phyloP scores from a whole-genome alignment of 345 rosid genomes.

The Pseudoturritis turrita region DNA sequence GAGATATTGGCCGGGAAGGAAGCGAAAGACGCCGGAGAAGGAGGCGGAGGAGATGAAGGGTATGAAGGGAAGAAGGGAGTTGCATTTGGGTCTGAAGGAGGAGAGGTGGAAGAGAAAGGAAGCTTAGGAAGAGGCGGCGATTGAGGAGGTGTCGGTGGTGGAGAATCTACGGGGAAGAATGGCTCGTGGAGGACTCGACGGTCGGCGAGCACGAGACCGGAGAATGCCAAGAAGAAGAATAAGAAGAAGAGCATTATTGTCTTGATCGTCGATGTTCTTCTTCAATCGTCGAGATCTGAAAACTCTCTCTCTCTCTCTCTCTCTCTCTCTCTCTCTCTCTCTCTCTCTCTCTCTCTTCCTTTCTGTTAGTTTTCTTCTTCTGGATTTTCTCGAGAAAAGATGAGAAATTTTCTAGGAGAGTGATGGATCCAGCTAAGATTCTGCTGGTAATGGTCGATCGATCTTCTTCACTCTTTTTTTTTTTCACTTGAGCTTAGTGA shows the following conservation, averaged over 20 bases:
- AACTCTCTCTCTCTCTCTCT: neutral
- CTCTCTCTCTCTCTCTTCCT: neutral
- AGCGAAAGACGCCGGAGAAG: constrained; percentile 58
- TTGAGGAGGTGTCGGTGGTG: constrained; percentile 48
- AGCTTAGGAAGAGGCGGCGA: constrained; percentile 43
- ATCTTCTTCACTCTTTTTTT: constrained; percentile 5
- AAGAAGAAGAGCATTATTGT: constrained; percentile 41
- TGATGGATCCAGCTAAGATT: constrained; percentile 78
- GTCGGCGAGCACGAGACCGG: neutral
- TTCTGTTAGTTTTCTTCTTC: neutral
- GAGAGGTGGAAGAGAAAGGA: constrained; percentile 50
- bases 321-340: neutral
- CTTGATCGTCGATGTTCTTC: neutral
- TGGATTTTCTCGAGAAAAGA: constrained; percentile 3
- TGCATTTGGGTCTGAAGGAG: constrained; percentile 41
- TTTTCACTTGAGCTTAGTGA: neutral
- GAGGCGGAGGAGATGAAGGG: constrained; percentile 76
- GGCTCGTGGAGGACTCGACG: constrained; percentile 86
- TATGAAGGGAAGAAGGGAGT: constrained; percentile 78
- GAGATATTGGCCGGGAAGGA: constrained; percentile 95
- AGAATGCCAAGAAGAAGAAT: constrained; percentile 20
- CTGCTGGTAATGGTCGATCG: constrained; percentile 38
- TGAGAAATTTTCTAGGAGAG: neutral
- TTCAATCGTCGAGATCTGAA: constrained; percentile 1
- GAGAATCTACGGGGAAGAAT: constrained; percentile 44